Base-by-base conservation (phyloP, 495 filamentous ascomycete species). In the Stereocaulon alpinum region DNA sequence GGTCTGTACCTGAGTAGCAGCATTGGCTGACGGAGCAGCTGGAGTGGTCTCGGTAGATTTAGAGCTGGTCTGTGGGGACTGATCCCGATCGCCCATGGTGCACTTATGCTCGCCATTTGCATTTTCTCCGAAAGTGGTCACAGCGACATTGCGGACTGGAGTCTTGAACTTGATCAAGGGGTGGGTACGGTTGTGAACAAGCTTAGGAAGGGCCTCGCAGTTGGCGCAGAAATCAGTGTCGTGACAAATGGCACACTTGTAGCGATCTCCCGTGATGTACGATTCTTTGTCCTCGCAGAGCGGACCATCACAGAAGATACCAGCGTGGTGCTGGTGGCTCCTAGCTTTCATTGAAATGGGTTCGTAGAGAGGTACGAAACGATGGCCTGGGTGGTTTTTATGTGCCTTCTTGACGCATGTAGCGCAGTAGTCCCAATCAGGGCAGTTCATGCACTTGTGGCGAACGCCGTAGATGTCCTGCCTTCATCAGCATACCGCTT, bases 101-200 rank as follows among this genome's bases (percentile, higher is more conserved):
- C 78, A 75, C 61, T 84, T 75, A 34, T 66, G 70, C 37, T 80
- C 74, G 30, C 83, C 84, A 66, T 83, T 74, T 54, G 80, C 80
- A 61, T 88, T 82, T 68, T 93, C 87, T 49, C 84, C 85, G 54
- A 87, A 74, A 27, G 91, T 96, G 62, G 83, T 93, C 53, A 99
- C 88, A 54, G 81, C 86, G 30, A 96, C 91, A 63, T 87, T 88
- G 61, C 89, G 87, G 49, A 97, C 88, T 2, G 91, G 86, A 3
- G 88, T 93, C 81, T 90, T 96, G 77, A 99, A 89, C 74, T 96
- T 96, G 74, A 99, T 89, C 67, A 97, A 74, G 6, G 93, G 93
- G 67, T 99, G 93, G 17, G 93, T 96, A 63, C 81, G 82, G 75
- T 97, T 97, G 76, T 99, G 93, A 7, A 71, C 73, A 71, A 95